phyloP scores from a whole-genome alignment of 345 rosid species.

The Luvunga scandens region DNA sequence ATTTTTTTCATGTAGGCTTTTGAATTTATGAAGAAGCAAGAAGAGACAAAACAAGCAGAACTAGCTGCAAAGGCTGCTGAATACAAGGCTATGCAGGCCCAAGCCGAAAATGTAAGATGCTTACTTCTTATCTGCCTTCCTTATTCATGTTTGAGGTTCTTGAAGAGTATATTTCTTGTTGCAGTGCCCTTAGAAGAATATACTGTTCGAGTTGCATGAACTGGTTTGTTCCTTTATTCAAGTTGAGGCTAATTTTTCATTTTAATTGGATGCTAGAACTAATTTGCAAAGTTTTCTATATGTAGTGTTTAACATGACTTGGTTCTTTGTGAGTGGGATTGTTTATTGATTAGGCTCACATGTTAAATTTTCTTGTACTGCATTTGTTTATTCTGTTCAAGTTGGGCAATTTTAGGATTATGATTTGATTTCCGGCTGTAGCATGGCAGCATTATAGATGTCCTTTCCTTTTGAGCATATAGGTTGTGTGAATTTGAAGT shows the following conservation, averaged over 20 bases:
- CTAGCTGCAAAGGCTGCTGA: conserved; percentile 63
- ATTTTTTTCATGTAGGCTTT: conserved; percentile 61
- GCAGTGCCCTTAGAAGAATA: too few species aligned
- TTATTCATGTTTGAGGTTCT: not conserved
- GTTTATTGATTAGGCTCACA: not conserved
- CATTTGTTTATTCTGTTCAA: not conserved
- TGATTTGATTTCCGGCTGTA: not conserved
- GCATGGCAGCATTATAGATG: not conserved
- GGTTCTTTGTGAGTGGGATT: not conserved
- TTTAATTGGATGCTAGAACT: not conserved
- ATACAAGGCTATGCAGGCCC: conserved; percentile 64
- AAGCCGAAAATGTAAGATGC: conserved; percentile 77
- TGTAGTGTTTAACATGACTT: not conserved
- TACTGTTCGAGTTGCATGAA: not conserved
- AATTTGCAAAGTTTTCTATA: not conserved
- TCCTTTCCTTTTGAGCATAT: not conserved
- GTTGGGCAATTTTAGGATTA: too few species aligned
- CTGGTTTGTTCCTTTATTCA: not conserved
- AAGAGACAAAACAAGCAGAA: conserved; percentile 77
- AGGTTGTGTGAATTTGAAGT: not conserved
- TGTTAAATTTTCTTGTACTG: not conserved
- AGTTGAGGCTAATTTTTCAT: not conserved
- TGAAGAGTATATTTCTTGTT: too few species aligned
- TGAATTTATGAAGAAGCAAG: conserved; percentile 69
- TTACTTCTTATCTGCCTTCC: not conserved